These are phyloP conservation scores for Capronia coronata DNA, from an alignment of 2,329 filamentous ascomycete genomes.

Conservation along the genomic window DNA sequence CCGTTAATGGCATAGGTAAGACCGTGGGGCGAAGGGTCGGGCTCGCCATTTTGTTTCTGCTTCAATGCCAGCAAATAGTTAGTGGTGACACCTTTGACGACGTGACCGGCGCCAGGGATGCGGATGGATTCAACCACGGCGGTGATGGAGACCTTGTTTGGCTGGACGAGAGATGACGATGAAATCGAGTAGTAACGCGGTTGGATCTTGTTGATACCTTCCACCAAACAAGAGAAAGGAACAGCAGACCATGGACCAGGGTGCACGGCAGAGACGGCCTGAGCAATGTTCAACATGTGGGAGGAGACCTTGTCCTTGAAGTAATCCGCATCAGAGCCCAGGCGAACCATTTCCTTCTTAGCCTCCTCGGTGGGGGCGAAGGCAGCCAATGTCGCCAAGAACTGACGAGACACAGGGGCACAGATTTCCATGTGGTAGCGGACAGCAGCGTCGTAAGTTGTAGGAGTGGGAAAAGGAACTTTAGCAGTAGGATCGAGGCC, in stretches of 20 bases:
- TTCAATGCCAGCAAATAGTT: slow-evolving; percentile 94
- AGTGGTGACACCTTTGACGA: slow-evolving; percentile 91
- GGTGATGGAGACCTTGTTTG: slow-evolving; percentile 90
- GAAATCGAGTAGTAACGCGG: slow-evolving; percentile 99
- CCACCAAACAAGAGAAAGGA: slow-evolving; percentile 90
- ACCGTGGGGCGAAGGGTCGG: slow-evolving; percentile 72
- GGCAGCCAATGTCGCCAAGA: slow-evolving; percentile 75
- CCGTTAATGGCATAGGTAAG: slow-evolving; percentile 80
- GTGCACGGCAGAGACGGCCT: slow-evolving; percentile 67
- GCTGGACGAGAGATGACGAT: slow-evolving; percentile 88
- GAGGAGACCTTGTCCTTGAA: slow-evolving; percentile 80
- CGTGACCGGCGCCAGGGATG: slow-evolving; percentile 65
- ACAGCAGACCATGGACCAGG: slow-evolving; percentile 73
- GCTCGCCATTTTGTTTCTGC: slow-evolving; percentile 89
- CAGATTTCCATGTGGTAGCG: slow-evolving; percentile 97
- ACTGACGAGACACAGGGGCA: slow-evolving; percentile 91
- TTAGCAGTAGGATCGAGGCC: slow-evolving; percentile 91
- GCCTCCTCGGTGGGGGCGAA: slow-evolving; percentile 80
- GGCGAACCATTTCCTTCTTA: slow-evolving; percentile 81
- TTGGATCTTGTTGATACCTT: slow-evolving; percentile 89
- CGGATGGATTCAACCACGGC: slow-evolving; percentile 82
- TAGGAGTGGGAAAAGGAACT: slow-evolving; percentile 94
- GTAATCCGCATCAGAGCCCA: slow-evolving; percentile 90
- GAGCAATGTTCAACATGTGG: slow-evolving; percentile 82
- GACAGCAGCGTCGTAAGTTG: slow-evolving; percentile 86